These are phyloP conservation scores for Suillus placidus DNA, from an alignment of 768 basidiomycete species.

Conservation along the genomic window DNA sequence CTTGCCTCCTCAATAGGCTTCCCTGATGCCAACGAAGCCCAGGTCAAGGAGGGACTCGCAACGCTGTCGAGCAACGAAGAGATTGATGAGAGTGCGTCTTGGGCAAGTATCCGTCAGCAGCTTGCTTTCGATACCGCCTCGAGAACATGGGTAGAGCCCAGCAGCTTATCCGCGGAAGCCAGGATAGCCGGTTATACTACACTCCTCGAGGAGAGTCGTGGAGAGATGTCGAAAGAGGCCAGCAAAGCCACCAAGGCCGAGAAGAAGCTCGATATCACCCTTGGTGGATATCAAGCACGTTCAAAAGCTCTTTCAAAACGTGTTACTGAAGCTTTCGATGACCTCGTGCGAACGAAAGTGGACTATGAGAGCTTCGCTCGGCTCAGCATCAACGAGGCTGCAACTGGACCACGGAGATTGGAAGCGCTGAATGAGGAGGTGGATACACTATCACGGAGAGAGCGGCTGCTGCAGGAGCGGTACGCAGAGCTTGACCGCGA, in stretches of 20 bases:
- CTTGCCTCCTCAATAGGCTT: constrained; percentile 82
- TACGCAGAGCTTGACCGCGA: constrained; percentile 85
- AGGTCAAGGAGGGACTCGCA: constrained; percentile 76
- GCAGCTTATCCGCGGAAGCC: constrained; percentile 55
- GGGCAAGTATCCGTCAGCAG: constrained; percentile 68
- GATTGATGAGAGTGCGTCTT: constrained; percentile 62
- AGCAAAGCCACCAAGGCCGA: constrained; percentile 81
- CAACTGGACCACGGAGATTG: constrained; percentile 76
- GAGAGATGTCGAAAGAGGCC: constrained; percentile 78
- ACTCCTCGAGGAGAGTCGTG: constrained; percentile 63
- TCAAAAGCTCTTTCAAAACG: constrained; percentile 66
- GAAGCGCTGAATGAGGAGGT: constrained; percentile 88
- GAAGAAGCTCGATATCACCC: constrained; percentile 83
- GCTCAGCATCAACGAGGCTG: constrained; percentile 71
- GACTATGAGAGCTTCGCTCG: constrained; percentile 82
- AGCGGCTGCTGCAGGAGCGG: constrained; percentile 74
- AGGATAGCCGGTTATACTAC: constrained; percentile 66
- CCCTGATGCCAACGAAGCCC: constrained; percentile 77
- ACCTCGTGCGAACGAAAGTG: constrained; percentile 63
- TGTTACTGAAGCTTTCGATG: constrained; percentile 67
- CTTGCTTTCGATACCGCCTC: constrained; percentile 63
- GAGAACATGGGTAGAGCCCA: constrained; percentile 68
- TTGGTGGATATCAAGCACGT: constrained; percentile 91
- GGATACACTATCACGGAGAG: constrained; percentile 73
- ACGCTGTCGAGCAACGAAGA: constrained; percentile 64